These are phyloP conservation scores for Allantophomopsis cytisporea DNA, from an alignment of 2,329 filamentous ascomycete genomes.

Conservation along the genomic window DNA sequence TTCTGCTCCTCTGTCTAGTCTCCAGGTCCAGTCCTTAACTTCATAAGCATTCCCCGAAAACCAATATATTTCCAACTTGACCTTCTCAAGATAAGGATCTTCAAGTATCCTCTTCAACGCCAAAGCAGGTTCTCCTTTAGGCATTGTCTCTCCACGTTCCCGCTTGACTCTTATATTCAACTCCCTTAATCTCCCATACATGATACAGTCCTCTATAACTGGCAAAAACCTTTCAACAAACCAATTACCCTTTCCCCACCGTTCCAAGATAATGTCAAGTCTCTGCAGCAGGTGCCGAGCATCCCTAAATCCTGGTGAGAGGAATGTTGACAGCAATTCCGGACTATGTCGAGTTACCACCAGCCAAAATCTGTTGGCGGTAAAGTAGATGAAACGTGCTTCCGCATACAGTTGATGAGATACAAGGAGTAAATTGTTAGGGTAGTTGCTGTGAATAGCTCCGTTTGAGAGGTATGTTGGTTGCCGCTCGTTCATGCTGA, in stretches of 20 bases:
- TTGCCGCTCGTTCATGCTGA: constrained; percentile 3
- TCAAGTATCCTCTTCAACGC: neutral
- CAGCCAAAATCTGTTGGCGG: constrained; percentile 10
- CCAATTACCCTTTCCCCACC: constrained; percentile 13
- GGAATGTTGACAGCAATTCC: constrained; percentile 5
- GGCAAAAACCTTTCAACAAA: constrained; percentile 7
- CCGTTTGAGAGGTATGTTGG: neutral
- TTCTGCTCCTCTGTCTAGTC: no score
- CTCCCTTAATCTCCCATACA: constrained; percentile 12
- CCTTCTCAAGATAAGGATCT: neutral
- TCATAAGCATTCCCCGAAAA: neutral
- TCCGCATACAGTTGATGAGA: constrained; percentile 13
- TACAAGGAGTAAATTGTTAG: constrained; percentile 11
- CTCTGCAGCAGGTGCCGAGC: constrained; percentile 8
- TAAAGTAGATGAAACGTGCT: constrained; percentile 12
- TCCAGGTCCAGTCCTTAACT: no score
- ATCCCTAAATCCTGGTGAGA: constrained; percentile 6
- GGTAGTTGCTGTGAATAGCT: constrained; percentile 2
- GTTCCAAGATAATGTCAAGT: constrained; percentile 5
- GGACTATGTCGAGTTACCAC: constrained; percentile 6
- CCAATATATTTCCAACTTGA: constrained; percentile 15
- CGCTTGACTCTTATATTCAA: constrained; percentile 11
- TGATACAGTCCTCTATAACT: constrained; percentile 11
- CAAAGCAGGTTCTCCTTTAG: neutral
- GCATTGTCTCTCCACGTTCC: neutral